Evolutionary conservation across 768 basidiomycete genomes (phyloP).

Genomic region (Suillus variegatus): DNA sequence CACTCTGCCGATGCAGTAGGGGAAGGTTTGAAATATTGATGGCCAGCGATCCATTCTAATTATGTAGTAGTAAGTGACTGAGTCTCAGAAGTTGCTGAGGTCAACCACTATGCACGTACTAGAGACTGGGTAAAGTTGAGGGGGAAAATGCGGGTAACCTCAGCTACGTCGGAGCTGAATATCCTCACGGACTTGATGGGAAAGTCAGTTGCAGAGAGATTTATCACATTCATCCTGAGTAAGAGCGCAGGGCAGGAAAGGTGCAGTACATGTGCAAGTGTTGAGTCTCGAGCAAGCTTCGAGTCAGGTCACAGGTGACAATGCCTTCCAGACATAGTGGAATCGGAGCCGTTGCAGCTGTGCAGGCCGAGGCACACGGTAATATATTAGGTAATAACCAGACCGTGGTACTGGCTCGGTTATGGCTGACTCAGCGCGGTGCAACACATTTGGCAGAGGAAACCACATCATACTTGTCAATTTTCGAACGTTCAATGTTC

Average conservation of each 20-base stretch:
- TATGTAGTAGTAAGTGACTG: not conserved
- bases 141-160: slow-evolving; percentile 22
- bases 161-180: slow-evolving; percentile 15
- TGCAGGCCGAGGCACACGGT: no score
- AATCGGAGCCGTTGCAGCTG: not conserved
- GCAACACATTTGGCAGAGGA: slow-evolving; percentile 65
- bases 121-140: slow-evolving; percentile 14
- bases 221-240: slow-evolving; percentile 1
- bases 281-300: not conserved
- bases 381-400: no score
- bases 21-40: slow-evolving; percentile 22
- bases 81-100: not conserved
- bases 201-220: slow-evolving; percentile 10
- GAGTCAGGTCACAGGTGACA: not conserved
- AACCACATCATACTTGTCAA: slow-evolving; percentile 83
- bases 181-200: slow-evolving; percentile 22
- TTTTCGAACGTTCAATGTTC: slow-evolving; percentile 34
- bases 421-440: slow-evolving; percentile 19
- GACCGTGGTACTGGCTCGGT: no score
- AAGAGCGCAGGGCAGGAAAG: not conserved
- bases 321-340: not conserved
- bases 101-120: slow-evolving; percentile 1
- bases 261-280: not conserved
- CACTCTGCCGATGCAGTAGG: not conserved
- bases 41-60: slow-evolving; percentile 17